These are phyloP conservation scores for Pulveroboletus sp. DNA, from an alignment of 768 basidiomycete genomes.

Conservation along the genomic window DNA sequence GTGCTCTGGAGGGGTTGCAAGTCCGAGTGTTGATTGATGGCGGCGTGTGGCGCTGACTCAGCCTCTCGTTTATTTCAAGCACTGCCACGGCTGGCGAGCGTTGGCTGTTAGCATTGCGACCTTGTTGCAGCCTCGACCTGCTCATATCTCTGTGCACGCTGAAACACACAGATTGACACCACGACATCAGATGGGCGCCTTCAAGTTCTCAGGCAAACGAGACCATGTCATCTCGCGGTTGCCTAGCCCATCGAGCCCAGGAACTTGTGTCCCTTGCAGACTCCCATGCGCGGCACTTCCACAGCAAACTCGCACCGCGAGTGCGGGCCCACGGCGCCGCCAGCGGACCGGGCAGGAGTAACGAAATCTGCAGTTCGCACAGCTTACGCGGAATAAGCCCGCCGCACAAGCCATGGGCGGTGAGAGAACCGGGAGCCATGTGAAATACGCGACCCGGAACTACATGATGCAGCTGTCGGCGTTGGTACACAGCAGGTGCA, in stretches of 20 bases:
- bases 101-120: constrained; percentile 25
- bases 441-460: constrained; percentile 15
- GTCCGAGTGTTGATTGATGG: constrained; percentile 21
- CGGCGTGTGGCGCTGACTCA: constrained; percentile 20
- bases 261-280: not conserved
- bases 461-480: constrained; percentile 11
- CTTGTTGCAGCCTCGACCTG: constrained; percentile 18
- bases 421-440: constrained; percentile 21
- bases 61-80: constrained; percentile 14
- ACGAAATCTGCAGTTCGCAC: constrained; percentile 10
- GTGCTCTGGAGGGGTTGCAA: not conserved
- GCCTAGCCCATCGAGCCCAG: not conserved
- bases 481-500: constrained; percentile 17
- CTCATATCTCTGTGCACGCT: constrained; percentile 11
- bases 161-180: constrained; percentile 11
- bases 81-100: constrained; percentile 18
- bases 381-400: constrained; percentile 21
- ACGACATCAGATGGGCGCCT: constrained; percentile 1
- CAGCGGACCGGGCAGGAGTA: too few species aligned
- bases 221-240: not conserved
- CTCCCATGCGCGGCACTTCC: not conserved
- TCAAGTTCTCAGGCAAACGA: not conserved
- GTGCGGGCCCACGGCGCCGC: too few species aligned
- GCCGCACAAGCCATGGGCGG: constrained; percentile 17
- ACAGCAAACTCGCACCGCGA: not conserved